Percentiles rank a stretch among this genome's conserved stretches.
Conservation (phyloP, 2,329 filamentous ascomycete species). For the Lecanoromycetidae sp. region DNA sequence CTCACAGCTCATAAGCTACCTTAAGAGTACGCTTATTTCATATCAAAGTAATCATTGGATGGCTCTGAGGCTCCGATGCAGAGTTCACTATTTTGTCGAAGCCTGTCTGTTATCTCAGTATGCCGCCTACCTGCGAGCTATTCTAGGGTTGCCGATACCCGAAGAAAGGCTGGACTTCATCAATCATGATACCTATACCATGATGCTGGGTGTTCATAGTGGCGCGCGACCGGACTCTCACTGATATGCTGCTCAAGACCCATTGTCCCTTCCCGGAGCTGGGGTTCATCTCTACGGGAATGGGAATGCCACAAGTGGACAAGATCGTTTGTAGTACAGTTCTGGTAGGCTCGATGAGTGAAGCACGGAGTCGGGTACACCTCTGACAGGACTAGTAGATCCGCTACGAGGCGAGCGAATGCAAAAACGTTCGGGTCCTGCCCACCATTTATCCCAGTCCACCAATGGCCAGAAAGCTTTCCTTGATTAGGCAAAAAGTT, state of each 20-base stretch:
- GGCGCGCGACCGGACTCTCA: constrained; percentile 49
- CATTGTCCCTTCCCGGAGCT: constrained; percentile 46
- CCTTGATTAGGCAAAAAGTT: constrained; percentile 11
- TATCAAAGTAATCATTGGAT: not conserved
- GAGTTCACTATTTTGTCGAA: constrained; percentile 86
- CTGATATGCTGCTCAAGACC: constrained; percentile 45
- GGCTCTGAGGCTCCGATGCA: not conserved
- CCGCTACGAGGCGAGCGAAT: constrained; percentile 59
- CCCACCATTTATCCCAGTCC: not conserved
- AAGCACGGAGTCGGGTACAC: constrained; percentile 56
- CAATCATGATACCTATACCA: constrained; percentile 31
- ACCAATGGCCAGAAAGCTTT: not conserved
- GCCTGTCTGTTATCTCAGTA: constrained; percentile 82
- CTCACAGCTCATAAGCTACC: constrained; percentile 49
- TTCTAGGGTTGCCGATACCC: constrained; percentile 58
- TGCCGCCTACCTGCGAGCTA: constrained; percentile 75
- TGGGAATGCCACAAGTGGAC: constrained; percentile 63
- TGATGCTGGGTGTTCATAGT: constrained; percentile 45
- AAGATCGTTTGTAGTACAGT: constrained; percentile 94
- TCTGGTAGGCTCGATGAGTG: constrained; percentile 53
- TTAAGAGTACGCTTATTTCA: constrained; percentile 1
- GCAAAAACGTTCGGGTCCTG: not conserved
- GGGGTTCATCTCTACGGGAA: constrained; percentile 86
- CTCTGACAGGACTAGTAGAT: constrained; percentile 65
- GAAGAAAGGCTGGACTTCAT: constrained; percentile 33